Conservation (phyloP, 2,329 filamentous ascomycete genomes). For the Microdochium nivale region DNA sequence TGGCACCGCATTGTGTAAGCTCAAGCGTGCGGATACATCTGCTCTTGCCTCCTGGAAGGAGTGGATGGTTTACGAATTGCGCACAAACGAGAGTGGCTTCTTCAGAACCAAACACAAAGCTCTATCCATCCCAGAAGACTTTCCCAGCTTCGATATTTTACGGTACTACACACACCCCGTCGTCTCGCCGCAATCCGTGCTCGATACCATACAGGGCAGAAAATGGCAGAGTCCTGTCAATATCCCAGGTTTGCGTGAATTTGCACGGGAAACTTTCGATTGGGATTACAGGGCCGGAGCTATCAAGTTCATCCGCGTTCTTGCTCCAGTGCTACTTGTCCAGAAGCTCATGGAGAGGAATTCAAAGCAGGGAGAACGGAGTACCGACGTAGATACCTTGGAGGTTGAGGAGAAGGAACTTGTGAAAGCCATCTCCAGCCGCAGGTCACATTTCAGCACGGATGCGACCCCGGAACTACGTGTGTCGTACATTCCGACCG, state of each 20-base stretch:
- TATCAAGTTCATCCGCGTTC: constrained; percentile 71
- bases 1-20: constrained; percentile 62
- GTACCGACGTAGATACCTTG: constrained; percentile 22
- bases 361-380: constrained; percentile 15
- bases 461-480: constrained; percentile 72
- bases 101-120: constrained; percentile 71
- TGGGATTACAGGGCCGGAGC: constrained; percentile 76
- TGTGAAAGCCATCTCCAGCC: constrained; percentile 58
- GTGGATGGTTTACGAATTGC: constrained; percentile 63
- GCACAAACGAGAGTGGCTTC: constrained; percentile 72
- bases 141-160: constrained; percentile 72
- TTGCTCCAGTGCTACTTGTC: constrained; percentile 68
- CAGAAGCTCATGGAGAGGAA: constrained; percentile 42
- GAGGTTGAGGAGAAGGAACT: constrained; percentile 40
- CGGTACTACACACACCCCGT: constrained; percentile 83
- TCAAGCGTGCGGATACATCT: constrained; percentile 49
- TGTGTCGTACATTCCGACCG: constrained; percentile 65
- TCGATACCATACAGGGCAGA: constrained; percentile 46
- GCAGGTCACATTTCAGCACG: constrained; percentile 62
- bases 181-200: constrained; percentile 54
- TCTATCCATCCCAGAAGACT: constrained; percentile 67
- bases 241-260: constrained; percentile 58
- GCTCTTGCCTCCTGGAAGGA: constrained; percentile 64
- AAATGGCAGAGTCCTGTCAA: constrained; percentile 58
- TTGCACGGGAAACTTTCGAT: constrained; percentile 72